A percentile compares a stretch with the other conserved stretches of the same genome.
These are phyloP conservation scores for Hymenoscyphus infarciens DNA, from an alignment of 2,329 filamentous ascomycete species.

Conservation along the genomic window DNA sequence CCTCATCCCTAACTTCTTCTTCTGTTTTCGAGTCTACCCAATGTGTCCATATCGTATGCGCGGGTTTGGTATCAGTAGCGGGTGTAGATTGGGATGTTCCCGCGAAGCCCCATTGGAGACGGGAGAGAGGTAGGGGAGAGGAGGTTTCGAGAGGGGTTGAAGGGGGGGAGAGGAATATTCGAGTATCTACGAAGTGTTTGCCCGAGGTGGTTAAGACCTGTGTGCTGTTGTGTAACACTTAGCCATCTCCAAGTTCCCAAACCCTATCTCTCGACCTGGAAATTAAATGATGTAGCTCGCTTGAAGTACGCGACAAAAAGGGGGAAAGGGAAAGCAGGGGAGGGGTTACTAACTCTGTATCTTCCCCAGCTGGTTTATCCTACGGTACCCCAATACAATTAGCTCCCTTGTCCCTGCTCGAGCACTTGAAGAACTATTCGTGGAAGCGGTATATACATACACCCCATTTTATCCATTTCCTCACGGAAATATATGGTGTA, in stretches of 20 bases:
- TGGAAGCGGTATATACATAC: constrained; percentile 15
- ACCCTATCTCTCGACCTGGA: background rate
- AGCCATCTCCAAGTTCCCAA: background rate
- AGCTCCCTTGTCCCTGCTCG: background rate
- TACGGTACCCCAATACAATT: background rate
- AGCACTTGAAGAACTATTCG: background rate
- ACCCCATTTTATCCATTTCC: constrained; percentile 31
- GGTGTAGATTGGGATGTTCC: constrained; percentile 20
- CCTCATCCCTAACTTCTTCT: constrained; percentile 32
- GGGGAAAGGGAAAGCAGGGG: background rate
- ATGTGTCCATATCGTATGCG: constrained; percentile 32
- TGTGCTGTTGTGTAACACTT: constrained; percentile 19
- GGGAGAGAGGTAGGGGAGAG: constrained; percentile 11
- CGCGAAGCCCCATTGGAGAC: constrained; percentile 35
- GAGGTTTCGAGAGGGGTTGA: constrained; percentile 14
- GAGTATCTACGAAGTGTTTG: constrained; percentile 33
- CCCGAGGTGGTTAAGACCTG: constrained; percentile 33
- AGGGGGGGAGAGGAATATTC: constrained; percentile 16
- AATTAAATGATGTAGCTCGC: background rate
- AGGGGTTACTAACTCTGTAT: constrained; percentile 21
- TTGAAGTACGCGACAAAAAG: background rate
- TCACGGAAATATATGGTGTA: constrained; percentile 23
- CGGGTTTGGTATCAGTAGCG: constrained; percentile 14
- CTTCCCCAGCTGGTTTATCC: constrained; percentile 25
- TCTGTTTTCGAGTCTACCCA: constrained; percentile 29